phyloP scores from a whole-genome alignment of 495 filamentous ascomycete species.

The Penicillium alfredii region DNA sequence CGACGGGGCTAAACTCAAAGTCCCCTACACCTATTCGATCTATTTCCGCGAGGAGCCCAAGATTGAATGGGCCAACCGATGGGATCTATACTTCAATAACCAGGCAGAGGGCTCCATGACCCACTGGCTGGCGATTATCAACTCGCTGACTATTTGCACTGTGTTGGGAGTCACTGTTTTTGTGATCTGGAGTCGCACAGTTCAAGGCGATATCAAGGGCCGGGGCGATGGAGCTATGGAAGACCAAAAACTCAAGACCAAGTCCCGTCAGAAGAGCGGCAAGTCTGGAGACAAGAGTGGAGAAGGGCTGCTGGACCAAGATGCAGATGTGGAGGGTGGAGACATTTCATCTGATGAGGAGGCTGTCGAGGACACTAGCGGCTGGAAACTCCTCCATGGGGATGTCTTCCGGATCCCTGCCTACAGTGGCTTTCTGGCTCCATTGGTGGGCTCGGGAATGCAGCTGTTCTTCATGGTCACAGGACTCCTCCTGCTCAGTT shows the following conservation, averaged over 20 bases:
- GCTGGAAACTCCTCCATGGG: conserved; percentile 92
- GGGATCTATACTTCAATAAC: conserved; percentile 92
- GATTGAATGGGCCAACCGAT: conserved; percentile 80
- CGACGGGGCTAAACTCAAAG: conserved; percentile 64
- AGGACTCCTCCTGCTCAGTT: conserved; percentile 72
- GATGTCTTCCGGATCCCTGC: conserved; percentile 84
- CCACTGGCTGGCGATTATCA: conserved; percentile 90
- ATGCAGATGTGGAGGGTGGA: conserved; percentile 53
- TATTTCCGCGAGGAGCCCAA: conserved; percentile 82
- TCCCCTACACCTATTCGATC: conserved; percentile 89
- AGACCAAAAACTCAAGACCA: conserved; percentile 58
- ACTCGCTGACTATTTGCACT: conserved; percentile 81
- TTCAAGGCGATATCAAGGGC: conserved; percentile 73
- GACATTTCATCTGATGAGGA: conserved; percentile 73
- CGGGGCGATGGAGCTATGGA: conserved; percentile 60
- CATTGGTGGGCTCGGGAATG: conserved; percentile 81
- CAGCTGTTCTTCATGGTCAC: conserved; percentile 84
- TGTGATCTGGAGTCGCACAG: conserved; percentile 78
- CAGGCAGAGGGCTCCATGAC: conserved; percentile 79
- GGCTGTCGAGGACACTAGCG: conserved; percentile 72
- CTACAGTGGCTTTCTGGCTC: conserved; percentile 73
- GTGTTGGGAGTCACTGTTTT: conserved; percentile 78
- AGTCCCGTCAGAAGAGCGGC: conserved; percentile 42
- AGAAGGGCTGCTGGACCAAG: conserved; percentile 60
- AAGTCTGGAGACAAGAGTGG: conserved; percentile 49